Percentiles rank a stretch among this genome's conserved stretches.
phyloP scores from a whole-genome alignment of 108 stramenopile species.

The Cyclotella cryptica region DNA sequence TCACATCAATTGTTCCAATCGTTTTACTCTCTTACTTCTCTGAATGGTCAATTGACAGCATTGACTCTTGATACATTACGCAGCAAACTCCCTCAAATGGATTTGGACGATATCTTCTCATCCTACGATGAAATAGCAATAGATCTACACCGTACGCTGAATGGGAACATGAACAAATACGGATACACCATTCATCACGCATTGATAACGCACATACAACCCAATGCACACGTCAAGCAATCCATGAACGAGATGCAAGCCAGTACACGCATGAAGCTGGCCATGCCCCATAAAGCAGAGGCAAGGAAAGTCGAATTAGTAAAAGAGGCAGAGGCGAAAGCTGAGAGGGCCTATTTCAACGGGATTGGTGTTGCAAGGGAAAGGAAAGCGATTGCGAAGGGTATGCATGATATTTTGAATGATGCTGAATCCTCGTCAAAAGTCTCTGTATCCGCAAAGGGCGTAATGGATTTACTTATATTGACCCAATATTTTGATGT shows the following conservation, averaged over 20 bases:
- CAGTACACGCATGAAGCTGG: constrained; percentile 57
- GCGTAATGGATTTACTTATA: constrained; percentile 71
- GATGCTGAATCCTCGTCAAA: constrained; percentile 4
- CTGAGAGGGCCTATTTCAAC: constrained; percentile 61
- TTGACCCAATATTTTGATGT: constrained; percentile 74
- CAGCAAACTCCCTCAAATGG: constrained; percentile 56
- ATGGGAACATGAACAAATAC: constrained; percentile 43
- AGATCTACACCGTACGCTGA: constrained; percentile 48
- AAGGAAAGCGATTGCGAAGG: constrained; percentile 56
- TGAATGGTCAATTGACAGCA: constrained; percentile 50
- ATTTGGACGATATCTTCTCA: constrained; percentile 66
- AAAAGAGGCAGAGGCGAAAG: constrained; percentile 71
- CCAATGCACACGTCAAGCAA: constrained; percentile 61
- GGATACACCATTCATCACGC: constrained; percentile 57
- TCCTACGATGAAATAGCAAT: constrained; percentile 84
- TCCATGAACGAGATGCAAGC: constrained; percentile 90
- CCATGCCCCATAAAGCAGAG: constrained; percentile 57
- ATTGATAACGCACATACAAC: constrained; percentile 72
- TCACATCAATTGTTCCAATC: constrained; percentile 42
- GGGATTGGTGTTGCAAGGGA: constrained; percentile 67
- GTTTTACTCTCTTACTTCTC: constrained; percentile 64
- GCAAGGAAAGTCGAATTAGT: constrained; percentile 60
- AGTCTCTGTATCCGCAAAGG: constrained; percentile 41
- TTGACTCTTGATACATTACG: constrained; percentile 62
- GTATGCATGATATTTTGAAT: constrained; percentile 54